Percentiles rank a stretch among this genome's conserved stretches.
Evolutionary conservation across 495 filamentous ascomycete species (phyloP).

Genomic region (Melanomma pulvis-pyrius): DNA sequence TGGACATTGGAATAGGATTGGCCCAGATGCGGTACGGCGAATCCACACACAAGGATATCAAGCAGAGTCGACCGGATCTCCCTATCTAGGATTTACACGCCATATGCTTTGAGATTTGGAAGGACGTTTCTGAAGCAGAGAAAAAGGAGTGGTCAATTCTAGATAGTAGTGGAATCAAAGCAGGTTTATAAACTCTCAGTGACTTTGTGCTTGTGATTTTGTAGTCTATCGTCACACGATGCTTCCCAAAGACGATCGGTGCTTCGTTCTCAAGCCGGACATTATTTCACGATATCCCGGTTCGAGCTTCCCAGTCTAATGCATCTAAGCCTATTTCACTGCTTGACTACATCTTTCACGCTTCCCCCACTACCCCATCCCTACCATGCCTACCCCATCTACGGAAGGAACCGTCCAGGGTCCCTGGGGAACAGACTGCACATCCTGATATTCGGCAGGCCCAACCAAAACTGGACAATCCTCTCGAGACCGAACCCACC

Average conservation of each 20-base stretch:
- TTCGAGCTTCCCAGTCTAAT: neutral
- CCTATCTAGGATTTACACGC: too few species aligned
- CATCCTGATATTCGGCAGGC: conserved; percentile 78
- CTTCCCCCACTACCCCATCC: neutral
- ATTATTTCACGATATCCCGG: neutral
- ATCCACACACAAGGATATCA: too few species aligned
- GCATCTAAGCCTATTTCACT: neutral
- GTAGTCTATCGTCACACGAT: neutral
- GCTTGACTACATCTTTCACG: neutral
- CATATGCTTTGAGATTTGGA: too few species aligned
- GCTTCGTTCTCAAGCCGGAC: too few species aligned
- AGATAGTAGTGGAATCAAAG: neutral
- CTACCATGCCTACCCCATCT: conserved; percentile 15
- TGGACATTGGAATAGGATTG: too few species aligned
- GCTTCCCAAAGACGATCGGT: neutral
- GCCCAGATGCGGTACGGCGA: too few species aligned
- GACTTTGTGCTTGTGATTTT: neutral
- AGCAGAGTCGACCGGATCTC: too few species aligned
- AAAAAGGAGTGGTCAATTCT: too few species aligned
- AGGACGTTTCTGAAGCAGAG: neutral
- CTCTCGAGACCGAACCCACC: conserved; percentile 87
- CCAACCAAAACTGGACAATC: conserved; percentile 86
- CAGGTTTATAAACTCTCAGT: neutral
- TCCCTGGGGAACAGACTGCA: conserved; percentile 80
- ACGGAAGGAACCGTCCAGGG: conserved; percentile 79